phyloP scores from a whole-genome alignment of 305 asterid species.

The Fraxinus ornus region DNA sequence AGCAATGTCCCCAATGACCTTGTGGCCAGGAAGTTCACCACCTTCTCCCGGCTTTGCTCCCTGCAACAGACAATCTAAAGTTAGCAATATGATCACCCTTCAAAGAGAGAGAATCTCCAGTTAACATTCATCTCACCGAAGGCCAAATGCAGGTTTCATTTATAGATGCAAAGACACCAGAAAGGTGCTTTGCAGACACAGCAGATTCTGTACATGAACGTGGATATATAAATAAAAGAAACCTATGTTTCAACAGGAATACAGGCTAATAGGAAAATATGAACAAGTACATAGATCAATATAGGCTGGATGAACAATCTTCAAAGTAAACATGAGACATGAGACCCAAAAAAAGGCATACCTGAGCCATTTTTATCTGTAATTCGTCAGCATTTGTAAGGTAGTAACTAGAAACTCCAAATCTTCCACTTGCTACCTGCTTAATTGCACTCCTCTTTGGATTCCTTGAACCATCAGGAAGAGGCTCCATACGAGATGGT shows the following conservation, averaged over 20 bases:
- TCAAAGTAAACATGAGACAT: neutral
- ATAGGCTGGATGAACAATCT: conserved; percentile 15
- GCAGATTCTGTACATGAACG: conserved; percentile 65
- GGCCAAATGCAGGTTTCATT: conserved; percentile 53
- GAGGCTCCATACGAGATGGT: conserved; percentile 97
- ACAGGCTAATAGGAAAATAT: conserved; percentile 26
- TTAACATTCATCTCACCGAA: conserved; percentile 47
- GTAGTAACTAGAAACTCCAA: conserved; percentile 96
- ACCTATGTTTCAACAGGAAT: conserved; percentile 37
- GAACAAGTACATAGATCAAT: conserved; percentile 12
- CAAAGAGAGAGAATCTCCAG: conserved; percentile 19
- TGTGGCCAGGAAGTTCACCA: conserved; percentile 99
- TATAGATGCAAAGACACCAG: conserved; percentile 59
- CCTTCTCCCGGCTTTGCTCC: conserved; percentile 99
- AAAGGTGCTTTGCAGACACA: conserved; percentile 53
- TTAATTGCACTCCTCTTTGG: conserved; percentile 95
- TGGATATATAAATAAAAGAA: conserved; percentile 53
- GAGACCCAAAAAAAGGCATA: conserved; percentile 25
- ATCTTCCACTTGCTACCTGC: conserved; percentile 99
- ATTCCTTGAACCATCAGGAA: conserved; percentile 82
- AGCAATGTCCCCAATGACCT: conserved; percentile 98
- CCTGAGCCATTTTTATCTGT: conserved; percentile 99
- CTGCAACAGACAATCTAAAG: conserved; percentile 43
- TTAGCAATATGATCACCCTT: conserved; percentile 19
- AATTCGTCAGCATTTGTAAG: conserved; percentile 94